A percentile compares a stretch with the other conserved stretches of the same genome.
phyloP scores from a whole-genome alignment of 495 filamentous ascomycete species.

The Pseudomonodictys pantanalensis region DNA sequence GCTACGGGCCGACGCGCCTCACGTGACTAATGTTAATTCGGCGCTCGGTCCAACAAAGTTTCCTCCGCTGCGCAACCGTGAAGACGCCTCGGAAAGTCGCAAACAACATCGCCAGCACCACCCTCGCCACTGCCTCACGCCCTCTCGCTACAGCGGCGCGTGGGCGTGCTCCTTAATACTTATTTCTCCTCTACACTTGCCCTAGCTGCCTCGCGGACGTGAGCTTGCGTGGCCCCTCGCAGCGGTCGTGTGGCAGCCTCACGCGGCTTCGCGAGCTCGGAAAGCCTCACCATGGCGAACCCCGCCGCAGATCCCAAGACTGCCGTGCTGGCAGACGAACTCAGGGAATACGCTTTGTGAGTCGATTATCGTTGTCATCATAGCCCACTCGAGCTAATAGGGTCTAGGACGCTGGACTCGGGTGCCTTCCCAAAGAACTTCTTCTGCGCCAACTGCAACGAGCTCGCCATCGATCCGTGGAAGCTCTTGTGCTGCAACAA shows the following conservation, averaged over 20 bases:
- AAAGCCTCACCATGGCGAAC: conserved; percentile 19
- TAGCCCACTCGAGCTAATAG: neutral
- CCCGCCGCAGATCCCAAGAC: conserved; percentile 15
- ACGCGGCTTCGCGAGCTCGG: neutral
- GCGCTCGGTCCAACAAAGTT: no score
- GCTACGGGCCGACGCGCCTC: no score
- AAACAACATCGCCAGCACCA: no score
- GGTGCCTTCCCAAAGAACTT: conserved; percentile 78
- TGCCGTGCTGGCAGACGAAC: conserved; percentile 20
- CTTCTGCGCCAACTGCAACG: conserved; percentile 87
- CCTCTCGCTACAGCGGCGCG: no score
- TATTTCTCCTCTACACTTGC: neutral
- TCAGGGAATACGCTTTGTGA: conserved; percentile 22
- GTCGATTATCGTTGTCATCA: neutral
- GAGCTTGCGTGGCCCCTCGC: neutral
- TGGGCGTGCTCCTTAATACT: no score
- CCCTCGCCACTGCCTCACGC: no score
- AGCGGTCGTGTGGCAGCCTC: neutral
- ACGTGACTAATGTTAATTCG: no score
- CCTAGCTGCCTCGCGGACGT: neutral
- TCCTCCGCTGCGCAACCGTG: no score
- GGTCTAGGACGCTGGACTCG: conserved; percentile 1
- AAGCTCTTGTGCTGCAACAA: conserved; percentile 93
- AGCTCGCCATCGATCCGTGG: conserved; percentile 86
- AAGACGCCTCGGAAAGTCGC: no score